phyloP scores from a whole-genome alignment of 495 filamentous ascomycete genomes.

The Tuber indicum region DNA sequence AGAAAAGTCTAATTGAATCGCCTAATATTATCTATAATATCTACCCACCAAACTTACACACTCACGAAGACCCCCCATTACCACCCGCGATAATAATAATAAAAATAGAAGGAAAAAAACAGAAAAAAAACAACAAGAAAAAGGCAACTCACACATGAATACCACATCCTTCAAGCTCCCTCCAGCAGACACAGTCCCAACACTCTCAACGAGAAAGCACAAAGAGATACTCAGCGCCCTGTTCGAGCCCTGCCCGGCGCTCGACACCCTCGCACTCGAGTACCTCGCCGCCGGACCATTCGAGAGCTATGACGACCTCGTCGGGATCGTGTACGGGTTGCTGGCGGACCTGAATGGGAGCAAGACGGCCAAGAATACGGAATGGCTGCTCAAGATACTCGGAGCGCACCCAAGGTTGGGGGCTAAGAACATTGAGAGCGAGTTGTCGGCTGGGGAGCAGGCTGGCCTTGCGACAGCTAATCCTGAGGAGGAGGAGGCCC shows the following conservation, averaged over 20 bases:
- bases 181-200: slow-evolving; percentile 47
- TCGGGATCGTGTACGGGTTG: slow-evolving; percentile 54
- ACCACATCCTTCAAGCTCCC: slow-evolving; percentile 41
- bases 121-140: not conserved
- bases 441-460: slow-evolving; percentile 72
- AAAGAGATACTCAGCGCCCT: slow-evolving; percentile 67
- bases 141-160: not conserved
- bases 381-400: slow-evolving; percentile 62
- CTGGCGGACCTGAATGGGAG: slow-evolving; percentile 53
- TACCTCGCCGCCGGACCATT: slow-evolving; percentile 59
- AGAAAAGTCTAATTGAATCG: not conserved
- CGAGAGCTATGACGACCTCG: slow-evolving; percentile 54
- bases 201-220: slow-evolving; percentile 53
- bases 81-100: not conserved
- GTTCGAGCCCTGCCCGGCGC: slow-evolving; percentile 74
- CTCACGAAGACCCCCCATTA: not conserved
- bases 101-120: not conserved
- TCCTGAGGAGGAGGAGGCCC: slow-evolving; percentile 52
- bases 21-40: not conserved
- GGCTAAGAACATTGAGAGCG: slow-evolving; percentile 68
- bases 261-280: slow-evolving; percentile 65
- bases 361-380: slow-evolving; percentile 50
- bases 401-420: slow-evolving; percentile 86
- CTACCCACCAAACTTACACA: slow-evolving; percentile 2
- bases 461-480: slow-evolving; percentile 56